phyloP scores from a whole-genome alignment of 768 basidiomycete genomes.

The Pulveroboletus frians region DNA sequence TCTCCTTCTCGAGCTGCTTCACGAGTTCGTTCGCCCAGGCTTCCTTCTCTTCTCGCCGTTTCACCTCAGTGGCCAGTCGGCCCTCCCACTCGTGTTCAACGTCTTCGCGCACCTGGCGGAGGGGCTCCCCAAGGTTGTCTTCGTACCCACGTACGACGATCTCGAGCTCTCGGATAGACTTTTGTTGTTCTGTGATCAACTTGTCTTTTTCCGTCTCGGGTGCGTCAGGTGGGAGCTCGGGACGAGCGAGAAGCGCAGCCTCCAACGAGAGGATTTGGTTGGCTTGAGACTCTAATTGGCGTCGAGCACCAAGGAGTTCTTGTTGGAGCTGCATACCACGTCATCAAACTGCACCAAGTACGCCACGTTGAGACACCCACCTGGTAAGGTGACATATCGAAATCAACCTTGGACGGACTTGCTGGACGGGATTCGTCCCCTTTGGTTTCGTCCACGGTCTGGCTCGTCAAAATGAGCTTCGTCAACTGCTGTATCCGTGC shows the following conservation, averaged over 20 bases:
- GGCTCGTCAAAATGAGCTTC: conserved; percentile 80
- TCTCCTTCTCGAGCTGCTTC: conserved; percentile 74
- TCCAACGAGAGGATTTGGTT: conserved; percentile 83
- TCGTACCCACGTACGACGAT: conserved; percentile 66
- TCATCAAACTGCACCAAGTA: neutral
- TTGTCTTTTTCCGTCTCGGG: conserved; percentile 71
- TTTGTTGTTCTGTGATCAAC: conserved; percentile 64
- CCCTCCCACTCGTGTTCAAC: conserved; percentile 69
- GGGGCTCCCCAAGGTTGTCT: conserved; percentile 64
- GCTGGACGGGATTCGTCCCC: conserved; percentile 70
- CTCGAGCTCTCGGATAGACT: conserved; percentile 76
- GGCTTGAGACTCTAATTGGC: conserved; percentile 74
- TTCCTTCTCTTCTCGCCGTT: conserved; percentile 62
- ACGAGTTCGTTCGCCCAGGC: conserved; percentile 72
- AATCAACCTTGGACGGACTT: conserved; percentile 86
- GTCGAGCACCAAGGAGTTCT: conserved; percentile 73
- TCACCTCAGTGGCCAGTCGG: conserved; percentile 54
- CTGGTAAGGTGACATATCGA: conserved; percentile 84
- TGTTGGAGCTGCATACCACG: conserved; percentile 62
- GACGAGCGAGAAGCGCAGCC: conserved; percentile 66
- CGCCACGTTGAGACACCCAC: conserved; percentile 30
- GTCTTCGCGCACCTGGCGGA: conserved; percentile 62
- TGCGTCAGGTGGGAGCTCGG: conserved; percentile 58
- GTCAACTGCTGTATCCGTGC: conserved; percentile 76
- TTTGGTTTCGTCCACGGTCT: conserved; percentile 66